Conservation (phyloP, 1,139 yeast genomes). For the Schwanniomyces etchellsii region DNA sequence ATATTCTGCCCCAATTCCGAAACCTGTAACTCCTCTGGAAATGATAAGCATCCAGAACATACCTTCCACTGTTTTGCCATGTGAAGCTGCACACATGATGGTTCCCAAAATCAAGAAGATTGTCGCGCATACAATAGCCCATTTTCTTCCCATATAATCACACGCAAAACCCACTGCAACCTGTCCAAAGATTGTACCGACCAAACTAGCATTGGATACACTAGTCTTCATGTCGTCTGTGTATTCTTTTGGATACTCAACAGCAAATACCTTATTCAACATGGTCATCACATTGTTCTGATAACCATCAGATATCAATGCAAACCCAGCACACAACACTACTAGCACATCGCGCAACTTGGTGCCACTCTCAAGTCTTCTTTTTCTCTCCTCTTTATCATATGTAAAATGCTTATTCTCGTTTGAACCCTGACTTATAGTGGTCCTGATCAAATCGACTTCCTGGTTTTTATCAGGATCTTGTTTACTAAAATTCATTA, state of each 20-base stretch:
- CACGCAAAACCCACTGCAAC: constrained; percentile 38
- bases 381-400: constrained; percentile 27
- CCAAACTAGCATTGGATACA: constrained; percentile 45
- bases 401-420: constrained; percentile 20
- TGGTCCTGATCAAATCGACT: constrained; percentile 2
- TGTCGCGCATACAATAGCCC: constrained; percentile 42
- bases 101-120: constrained; percentile 40
- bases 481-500: no score
- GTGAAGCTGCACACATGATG: constrained; percentile 44
- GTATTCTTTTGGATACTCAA: constrained; percentile 21
- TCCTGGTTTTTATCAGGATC: constrained; percentile 2
- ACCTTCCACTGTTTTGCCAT: constrained; percentile 35
- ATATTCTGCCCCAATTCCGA: constrained; percentile 76
- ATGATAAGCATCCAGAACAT: constrained; percentile 70
- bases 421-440: background rate
- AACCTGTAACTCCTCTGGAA: constrained; percentile 63
- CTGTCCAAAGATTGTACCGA: constrained; percentile 47
- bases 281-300: constrained; percentile 48
- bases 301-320: constrained; percentile 49
- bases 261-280: constrained; percentile 33
- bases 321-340: constrained; percentile 44
- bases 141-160: constrained; percentile 44
- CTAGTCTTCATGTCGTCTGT: constrained; percentile 34
- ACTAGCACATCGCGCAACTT: constrained; percentile 26
- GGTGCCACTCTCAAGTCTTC: constrained; percentile 25